Conservation (phyloP, 192 early-diverging fungal species). For the Linnemannia elongata region DNA sequence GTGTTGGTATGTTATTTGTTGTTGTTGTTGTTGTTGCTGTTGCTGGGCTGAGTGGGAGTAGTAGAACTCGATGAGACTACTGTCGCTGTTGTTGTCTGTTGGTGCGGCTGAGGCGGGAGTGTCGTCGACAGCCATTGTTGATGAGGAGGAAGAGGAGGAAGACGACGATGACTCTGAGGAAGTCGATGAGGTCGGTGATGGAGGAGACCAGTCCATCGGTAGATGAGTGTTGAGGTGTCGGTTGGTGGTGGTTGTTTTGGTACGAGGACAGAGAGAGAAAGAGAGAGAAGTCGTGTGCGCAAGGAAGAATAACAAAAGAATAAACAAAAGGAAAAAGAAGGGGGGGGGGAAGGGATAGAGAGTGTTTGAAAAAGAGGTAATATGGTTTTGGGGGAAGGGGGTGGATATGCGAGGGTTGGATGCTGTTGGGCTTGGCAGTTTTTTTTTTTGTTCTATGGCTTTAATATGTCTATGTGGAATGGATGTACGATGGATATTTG, state of each 20-base stretch:
- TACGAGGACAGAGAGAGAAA: background rate
- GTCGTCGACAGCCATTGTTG: background rate
- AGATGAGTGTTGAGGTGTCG: background rate
- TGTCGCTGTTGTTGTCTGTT: background rate
- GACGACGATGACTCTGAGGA: background rate
- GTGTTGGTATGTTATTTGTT: background rate
- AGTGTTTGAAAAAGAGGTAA: background rate
- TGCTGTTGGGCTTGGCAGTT: background rate
- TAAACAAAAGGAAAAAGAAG: background rate
- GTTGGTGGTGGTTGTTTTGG: background rate
- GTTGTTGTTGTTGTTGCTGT: background rate
- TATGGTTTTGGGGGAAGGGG: background rate
- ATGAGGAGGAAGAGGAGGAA: background rate
- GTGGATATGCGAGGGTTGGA: background rate
- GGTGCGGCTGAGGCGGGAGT: background rate
- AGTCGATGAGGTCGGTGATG: background rate
- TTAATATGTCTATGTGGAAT: background rate
- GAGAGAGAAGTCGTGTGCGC: background rate
- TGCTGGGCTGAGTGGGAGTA: background rate
- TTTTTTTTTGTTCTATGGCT: background rate
- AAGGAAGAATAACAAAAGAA: background rate
- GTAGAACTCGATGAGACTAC: background rate
- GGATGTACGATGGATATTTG: background rate
- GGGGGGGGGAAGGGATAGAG: background rate
- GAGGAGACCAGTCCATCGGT: slow-evolving; percentile 7